Conservation (phyloP, 192 early-diverging fungal species). For the Linnemannia hyalina region DNA sequence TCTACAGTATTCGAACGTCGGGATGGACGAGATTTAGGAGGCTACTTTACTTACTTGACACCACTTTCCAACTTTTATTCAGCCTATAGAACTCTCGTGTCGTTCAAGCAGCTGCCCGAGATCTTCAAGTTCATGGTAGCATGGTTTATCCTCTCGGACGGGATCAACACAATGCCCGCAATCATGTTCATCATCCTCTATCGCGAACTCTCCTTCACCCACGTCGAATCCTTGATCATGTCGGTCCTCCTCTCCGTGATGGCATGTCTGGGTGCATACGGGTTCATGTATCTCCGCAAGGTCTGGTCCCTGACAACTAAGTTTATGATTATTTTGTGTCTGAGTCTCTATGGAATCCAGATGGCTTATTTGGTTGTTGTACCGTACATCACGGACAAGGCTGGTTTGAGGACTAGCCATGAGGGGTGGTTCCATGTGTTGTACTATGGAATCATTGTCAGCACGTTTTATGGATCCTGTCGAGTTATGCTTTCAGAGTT, state of each 20-base stretch:
- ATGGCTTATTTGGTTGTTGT: constrained; percentile 65
- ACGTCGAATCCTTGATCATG: constrained; percentile 61
- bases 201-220: constrained; percentile 61
- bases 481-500: constrained; percentile 70
- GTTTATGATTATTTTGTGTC: constrained; percentile 60
- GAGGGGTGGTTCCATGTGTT: constrained; percentile 31
- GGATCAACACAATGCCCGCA: constrained; percentile 61
- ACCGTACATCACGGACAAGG: constrained; percentile 51
- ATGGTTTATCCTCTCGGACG: constrained; percentile 78
- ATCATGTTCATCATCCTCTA: constrained; percentile 70
- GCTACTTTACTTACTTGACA: not conserved
- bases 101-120: constrained; percentile 59
- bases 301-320: constrained; percentile 56
- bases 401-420: constrained; percentile 54
- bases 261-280: constrained; percentile 64
- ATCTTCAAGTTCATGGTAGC: constrained; percentile 69
- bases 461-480: constrained; percentile 62
- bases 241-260: constrained; percentile 60
- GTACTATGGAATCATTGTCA: constrained; percentile 62
- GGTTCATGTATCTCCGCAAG: constrained; percentile 64
- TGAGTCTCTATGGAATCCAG: constrained; percentile 54
- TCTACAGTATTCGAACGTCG: too few relatives aligned
- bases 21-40: too few relatives aligned
- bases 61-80: not conserved
- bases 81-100: constrained; percentile 57